Evolutionary conservation across 345 rosid genomes (phyloP), one percentile per base, ranked within the genome.

Genomic region (Physaria fendleri): DNA sequence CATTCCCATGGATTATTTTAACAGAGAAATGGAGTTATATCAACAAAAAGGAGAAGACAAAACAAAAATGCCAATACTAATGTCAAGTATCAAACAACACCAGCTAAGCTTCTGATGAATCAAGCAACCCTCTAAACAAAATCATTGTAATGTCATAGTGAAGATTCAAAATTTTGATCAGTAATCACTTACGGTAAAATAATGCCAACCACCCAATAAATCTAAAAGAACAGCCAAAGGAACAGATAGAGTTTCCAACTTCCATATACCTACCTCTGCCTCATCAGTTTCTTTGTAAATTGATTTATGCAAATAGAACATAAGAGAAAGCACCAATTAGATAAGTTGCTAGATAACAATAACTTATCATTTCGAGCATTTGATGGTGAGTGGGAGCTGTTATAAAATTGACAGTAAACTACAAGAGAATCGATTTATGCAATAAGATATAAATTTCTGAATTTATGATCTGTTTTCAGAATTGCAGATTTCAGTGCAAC

Each of bases 211-310:
- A 21, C 13, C 3, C 2, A n/a, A 13, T 13, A 18, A 23, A 42
- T 1, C 20, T 23, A 35, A 27, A 20, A 21, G n/a, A n/a, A n/a
- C n/a, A n/a, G n/a, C n/a, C n/a, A n/a, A n/a, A n/a, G n/a, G 28
- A 56, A 67, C 18, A 17, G 22, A 24, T 15, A 58, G 5, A 43
- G 42, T 35, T n/a, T 45, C 45, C 10, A 39, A 54, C 40, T 53
- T 68, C 29, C 39, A 60, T 55, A 44, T 45, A 41, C 78, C 34
- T 74, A 88, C 98, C 95, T 88, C 79, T 33, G 93, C 85, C 29
- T 81, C 90, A 47, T 80, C 77, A 63, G 95, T 85, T 68, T 92
- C 97, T 69, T 76, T 85, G 69, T 71, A 76, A 15, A 92, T 78
- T 11, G 95, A 71, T 86, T 86, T 85, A 96, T 92, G 87, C 79